A percentile compares a stretch with the other conserved stretches of the same genome.
Conservation (phyloP, 805 yeast species). For the Wickerhamomyces kurtzmanii region DNA sequence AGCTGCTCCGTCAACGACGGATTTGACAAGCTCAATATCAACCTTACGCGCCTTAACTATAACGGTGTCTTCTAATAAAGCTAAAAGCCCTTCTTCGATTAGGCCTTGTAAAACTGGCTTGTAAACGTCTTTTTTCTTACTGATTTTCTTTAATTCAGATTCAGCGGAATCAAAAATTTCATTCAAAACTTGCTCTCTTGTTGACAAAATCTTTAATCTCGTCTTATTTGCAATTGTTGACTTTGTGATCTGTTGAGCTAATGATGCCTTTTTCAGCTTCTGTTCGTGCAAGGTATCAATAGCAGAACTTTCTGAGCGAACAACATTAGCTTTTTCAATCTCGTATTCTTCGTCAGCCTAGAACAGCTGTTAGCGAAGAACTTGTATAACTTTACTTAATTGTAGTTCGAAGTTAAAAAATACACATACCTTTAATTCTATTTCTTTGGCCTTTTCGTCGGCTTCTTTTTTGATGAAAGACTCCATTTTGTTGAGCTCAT, state of each 20-base stretch:
- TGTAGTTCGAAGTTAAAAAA: background rate
- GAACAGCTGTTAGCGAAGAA: constrained; percentile 1
- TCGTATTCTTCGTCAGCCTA: constrained; percentile 96
- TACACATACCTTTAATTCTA: constrained; percentile 54
- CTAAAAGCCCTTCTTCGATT: constrained; percentile 66
- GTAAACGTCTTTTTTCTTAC: constrained; percentile 50
- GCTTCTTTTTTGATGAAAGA: constrained; percentile 99
- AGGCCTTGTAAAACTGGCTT: constrained; percentile 62
- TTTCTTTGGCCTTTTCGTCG: constrained; percentile 96
- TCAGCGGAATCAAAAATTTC: constrained; percentile 67
- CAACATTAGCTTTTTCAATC: constrained; percentile 92
- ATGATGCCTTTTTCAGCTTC: constrained; percentile 81
- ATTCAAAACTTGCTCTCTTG: constrained; percentile 74
- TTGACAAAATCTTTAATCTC: constrained; percentile 79
- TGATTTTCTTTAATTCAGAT: constrained; percentile 44
- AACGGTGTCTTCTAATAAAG: constrained; percentile 65
- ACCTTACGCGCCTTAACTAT: constrained; percentile 55
- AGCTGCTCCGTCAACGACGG: constrained; percentile 43
- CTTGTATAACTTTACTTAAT: constrained; percentile 3
- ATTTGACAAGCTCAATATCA: constrained; percentile 52
- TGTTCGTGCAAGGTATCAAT: constrained; percentile 75
- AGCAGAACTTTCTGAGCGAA: constrained; percentile 83
- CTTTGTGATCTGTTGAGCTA: constrained; percentile 91
- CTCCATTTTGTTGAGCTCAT: constrained; percentile 95
- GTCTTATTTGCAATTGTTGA: constrained; percentile 94